Evolutionary conservation across 768 basidiomycete species (phyloP).

Genomic region (Kwoniella shandongensis): DNA sequence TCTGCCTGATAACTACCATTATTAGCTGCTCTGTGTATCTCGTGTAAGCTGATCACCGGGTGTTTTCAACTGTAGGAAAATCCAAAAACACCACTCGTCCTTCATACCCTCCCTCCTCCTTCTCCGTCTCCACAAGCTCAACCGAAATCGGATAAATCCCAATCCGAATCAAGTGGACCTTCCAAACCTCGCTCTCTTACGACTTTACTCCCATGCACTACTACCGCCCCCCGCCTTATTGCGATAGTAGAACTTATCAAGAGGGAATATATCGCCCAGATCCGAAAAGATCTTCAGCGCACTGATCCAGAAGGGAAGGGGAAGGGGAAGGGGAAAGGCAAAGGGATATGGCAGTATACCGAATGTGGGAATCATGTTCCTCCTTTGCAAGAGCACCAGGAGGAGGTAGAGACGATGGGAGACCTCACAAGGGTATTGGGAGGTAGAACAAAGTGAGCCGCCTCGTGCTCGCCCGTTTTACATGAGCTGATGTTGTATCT

Average conservation of each 20-base stretch:
- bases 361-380: conserved; percentile 22
- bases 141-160: background rate
- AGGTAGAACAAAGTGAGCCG: conserved; percentile 37
- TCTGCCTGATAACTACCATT: no score
- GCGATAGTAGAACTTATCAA: conserved; percentile 82
- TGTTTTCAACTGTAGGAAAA: conserved; percentile 34
- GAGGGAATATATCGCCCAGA: conserved; percentile 60
- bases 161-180: background rate
- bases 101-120: conserved; percentile 33
- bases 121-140: background rate
- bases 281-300: background rate
- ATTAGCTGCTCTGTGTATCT: no score
- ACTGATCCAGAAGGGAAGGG: conserved; percentile 2
- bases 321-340: conserved; percentile 20
- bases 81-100: conserved; percentile 27
- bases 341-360: conserved; percentile 50
- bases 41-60: no score
- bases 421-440: conserved; percentile 25
- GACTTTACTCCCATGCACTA: conserved; percentile 34
- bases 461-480: background rate
- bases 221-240: conserved; percentile 65
- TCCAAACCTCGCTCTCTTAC: conserved; percentile 2
- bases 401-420: conserved; percentile 1
- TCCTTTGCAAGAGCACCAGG: conserved; percentile 5
- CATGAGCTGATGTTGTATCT: conserved; percentile 3